Conservation (phyloP, 345 rosid species). For the Physaria fendleri region DNA sequence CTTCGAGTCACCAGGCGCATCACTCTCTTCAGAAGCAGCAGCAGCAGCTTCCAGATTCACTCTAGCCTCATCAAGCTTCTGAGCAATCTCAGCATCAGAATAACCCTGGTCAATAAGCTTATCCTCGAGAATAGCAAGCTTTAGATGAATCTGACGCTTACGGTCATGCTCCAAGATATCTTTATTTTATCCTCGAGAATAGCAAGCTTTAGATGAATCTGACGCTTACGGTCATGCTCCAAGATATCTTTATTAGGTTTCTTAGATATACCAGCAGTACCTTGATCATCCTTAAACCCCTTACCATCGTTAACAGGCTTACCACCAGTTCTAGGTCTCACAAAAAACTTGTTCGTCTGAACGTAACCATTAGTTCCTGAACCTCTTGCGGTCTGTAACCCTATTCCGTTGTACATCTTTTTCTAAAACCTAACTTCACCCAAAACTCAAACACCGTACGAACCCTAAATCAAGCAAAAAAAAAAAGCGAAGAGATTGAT, state of each 20-base stretch:
- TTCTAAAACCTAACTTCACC: too few species aligned
- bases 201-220: too few species aligned
- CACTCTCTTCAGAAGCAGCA: slow-evolving; percentile 30
- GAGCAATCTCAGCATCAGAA: slow-evolving; percentile 71
- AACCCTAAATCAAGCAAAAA: slow-evolving; percentile 10
- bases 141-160: slow-evolving; percentile 87
- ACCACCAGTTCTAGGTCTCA: too few species aligned
- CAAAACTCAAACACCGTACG: neutral
- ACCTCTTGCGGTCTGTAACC: slow-evolving; percentile 84
- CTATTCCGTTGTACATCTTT: slow-evolving; percentile 88
- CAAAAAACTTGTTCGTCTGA: slow-evolving; percentile 80
- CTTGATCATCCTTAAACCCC: too few species aligned
- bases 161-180: too few species aligned
- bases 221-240: too few species aligned
- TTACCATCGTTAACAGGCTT: too few species aligned
- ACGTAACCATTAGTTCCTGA: slow-evolving; percentile 93
- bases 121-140: slow-evolving; percentile 73
- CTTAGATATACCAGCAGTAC: too few species aligned
- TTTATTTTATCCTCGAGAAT: too few species aligned
- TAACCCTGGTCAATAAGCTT: slow-evolving; percentile 75
- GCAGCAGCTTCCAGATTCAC: too few species aligned
- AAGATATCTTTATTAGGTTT: too few species aligned
- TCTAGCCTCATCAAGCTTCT: slow-evolving; percentile 78
- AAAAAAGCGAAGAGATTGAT: neutral
- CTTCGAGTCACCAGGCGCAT: slow-evolving; percentile 41